Evolutionary conservation across 805 yeast genomes (phyloP).

Genomic region (Ogataea dorogensis): DNA sequence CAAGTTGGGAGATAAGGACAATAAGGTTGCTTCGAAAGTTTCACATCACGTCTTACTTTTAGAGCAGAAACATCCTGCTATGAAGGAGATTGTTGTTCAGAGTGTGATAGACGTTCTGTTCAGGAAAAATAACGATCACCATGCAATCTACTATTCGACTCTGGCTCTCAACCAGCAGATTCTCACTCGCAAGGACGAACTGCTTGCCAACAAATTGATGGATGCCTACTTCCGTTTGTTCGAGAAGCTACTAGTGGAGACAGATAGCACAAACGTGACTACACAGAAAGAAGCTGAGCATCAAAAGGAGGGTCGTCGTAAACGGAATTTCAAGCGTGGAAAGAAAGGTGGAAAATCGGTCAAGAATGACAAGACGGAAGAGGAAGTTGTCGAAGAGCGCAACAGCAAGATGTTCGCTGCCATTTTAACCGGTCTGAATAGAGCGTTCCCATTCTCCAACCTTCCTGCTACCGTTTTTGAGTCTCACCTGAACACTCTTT

Average conservation of each 20-base stretch:
- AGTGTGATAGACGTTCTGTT: constrained; percentile 78
- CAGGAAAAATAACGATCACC: constrained; percentile 75
- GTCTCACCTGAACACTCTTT: constrained; percentile 78
- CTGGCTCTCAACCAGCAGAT: constrained; percentile 92
- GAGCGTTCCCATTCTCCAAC: constrained; percentile 91
- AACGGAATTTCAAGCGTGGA: constrained; percentile 76
- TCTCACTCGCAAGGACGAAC: constrained; percentile 70
- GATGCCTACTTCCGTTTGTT: constrained; percentile 84
- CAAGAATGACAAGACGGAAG: constrained; percentile 59
- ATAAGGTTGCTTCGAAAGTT: constrained; percentile 85
- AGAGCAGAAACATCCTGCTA: constrained; percentile 92
- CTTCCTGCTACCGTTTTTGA: constrained; percentile 68
- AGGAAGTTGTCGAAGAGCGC: constrained; percentile 71
- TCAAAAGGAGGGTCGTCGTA: constrained; percentile 60
- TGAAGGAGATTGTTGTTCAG: constrained; percentile 80
- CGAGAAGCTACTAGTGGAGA: constrained; percentile 74
- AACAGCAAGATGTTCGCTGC: constrained; percentile 85
- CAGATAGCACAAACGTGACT: constrained; percentile 47
- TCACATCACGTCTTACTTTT: constrained; percentile 76
- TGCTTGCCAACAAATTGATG: constrained; percentile 78
- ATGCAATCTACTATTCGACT: constrained; percentile 83
- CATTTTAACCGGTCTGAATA: constrained; percentile 87
- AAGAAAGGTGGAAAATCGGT: constrained; percentile 86
- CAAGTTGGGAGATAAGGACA: constrained; percentile 90
- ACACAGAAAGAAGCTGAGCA: constrained; percentile 43